phyloP scores from a whole-genome alignment of 768 basidiomycete genomes.

The Lentinula guzmanii region DNA sequence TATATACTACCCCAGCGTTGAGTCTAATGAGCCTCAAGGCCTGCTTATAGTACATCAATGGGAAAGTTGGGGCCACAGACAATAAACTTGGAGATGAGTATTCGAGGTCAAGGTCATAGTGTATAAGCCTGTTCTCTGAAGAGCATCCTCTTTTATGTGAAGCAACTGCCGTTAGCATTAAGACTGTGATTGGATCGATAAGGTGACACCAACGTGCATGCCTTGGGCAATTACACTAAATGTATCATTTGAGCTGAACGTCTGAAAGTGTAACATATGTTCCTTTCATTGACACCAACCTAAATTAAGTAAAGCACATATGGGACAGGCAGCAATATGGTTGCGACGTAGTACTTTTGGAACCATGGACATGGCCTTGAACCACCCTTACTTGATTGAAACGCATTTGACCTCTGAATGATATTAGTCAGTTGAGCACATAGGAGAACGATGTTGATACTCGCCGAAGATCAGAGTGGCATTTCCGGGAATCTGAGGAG shows the following conservation, averaged over 20 bases:
- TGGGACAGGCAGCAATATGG: not conserved
- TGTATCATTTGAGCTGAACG: too few relatives aligned
- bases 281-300: not conserved
- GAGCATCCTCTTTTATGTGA: too few relatives aligned
- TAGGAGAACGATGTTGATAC: slow-evolving; percentile 16
- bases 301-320: not conserved
- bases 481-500: slow-evolving; percentile 64
- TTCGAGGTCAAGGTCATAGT: not conserved
- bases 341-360: not conserved
- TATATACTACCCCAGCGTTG: slow-evolving; percentile 31
- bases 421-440: not conserved
- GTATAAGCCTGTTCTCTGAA: not conserved
- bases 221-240: too few relatives aligned
- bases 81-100: slow-evolving; percentile 10
- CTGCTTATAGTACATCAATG: slow-evolving; percentile 26
- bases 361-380: not conserved
- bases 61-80: slow-evolving; percentile 29
- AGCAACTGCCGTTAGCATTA: too few relatives aligned
- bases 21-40: slow-evolving; percentile 15
- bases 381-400: slow-evolving; percentile 1
- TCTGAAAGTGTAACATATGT: not conserved
- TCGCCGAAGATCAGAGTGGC: slow-evolving; percentile 79
- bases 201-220: too few relatives aligned
- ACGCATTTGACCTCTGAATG: slow-evolving; percentile 5
- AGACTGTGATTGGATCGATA: too few relatives aligned